Percentiles rank a stretch among this genome's conserved stretches.
phyloP scores from a whole-genome alignment of 768 basidiomycete genomes.

The Rhizopogon vulgaris region DNA sequence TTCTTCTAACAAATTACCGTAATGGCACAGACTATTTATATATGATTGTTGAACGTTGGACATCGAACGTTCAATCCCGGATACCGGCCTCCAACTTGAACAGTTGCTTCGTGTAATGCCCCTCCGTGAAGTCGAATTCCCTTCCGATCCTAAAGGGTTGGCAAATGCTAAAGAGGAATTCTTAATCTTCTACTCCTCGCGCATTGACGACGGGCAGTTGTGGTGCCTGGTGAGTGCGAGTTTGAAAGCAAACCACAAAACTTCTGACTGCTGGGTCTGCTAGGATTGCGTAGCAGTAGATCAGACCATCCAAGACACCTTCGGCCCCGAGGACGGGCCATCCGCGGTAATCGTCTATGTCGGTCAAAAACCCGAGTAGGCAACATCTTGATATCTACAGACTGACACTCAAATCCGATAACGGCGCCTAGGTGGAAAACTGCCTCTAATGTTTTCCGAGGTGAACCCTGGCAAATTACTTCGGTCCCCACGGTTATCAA shows the following conservation, averaged over 20 bases:
- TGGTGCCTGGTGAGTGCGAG: slow-evolving; percentile 63
- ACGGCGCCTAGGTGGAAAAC: slow-evolving; percentile 57
- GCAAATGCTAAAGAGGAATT: slow-evolving; percentile 41
- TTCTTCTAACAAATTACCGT: not conserved
- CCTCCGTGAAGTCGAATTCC: slow-evolving; percentile 32
- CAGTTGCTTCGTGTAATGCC: slow-evolving; percentile 36
- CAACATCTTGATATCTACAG: slow-evolving; percentile 6
- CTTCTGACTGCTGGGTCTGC: not conserved
- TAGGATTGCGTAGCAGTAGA: slow-evolving; percentile 70
- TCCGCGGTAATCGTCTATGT: slow-evolving; percentile 62
- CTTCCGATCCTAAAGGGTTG: slow-evolving; percentile 31
- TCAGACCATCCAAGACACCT: slow-evolving; percentile 42
- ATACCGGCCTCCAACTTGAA: not conserved
- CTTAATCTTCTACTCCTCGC: slow-evolving; percentile 67
- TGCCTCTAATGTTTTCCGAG: slow-evolving; percentile 50
- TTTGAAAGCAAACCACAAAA: not conserved
- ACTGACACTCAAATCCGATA: not conserved
- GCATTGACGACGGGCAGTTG: slow-evolving; percentile 45
- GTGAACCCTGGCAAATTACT: slow-evolving; percentile 54
- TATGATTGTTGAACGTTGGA: not conserved
- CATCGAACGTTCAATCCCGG: no score
- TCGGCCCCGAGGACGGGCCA: slow-evolving; percentile 38
- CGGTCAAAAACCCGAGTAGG: slow-evolving; percentile 59
- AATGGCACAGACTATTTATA: not conserved
- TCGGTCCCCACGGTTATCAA: slow-evolving; percentile 65